Conservation (phyloP, 805 yeast species). For the Pichia scutulata region DNA sequence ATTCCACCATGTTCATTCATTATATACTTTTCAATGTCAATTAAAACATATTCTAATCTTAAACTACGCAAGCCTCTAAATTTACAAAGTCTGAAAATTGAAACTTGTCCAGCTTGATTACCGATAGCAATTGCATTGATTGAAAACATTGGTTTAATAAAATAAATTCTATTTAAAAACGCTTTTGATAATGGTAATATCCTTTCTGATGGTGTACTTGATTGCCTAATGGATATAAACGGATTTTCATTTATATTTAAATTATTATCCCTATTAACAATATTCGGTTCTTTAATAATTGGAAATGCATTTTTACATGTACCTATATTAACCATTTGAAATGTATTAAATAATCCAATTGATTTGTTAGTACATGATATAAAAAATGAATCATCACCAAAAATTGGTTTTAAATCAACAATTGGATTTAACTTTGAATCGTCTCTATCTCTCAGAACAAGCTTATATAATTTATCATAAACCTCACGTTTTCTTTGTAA, state of each 20-base stretch:
- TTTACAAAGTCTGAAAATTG: conserved; percentile 35
- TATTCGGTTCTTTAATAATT: neutral
- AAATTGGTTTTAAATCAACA: neutral
- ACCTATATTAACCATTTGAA: neutral
- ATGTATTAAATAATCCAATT: conserved; percentile 3
- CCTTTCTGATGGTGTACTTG: too few species aligned
- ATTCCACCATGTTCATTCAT: conserved; percentile 16
- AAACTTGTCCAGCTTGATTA: conserved; percentile 37
- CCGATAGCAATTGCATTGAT: conserved; percentile 34
- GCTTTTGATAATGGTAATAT: neutral
- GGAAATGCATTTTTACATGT: conserved; percentile 5
- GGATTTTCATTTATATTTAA: neutral
- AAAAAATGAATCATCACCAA: neutral
- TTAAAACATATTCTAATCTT: conserved; percentile 39
- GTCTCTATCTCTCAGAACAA: conserved; percentile 15
- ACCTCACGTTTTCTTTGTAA: conserved; percentile 23
- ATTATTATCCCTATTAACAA: neutral
- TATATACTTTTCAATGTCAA: conserved; percentile 16
- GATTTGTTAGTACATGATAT: neutral
- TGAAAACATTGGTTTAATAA: conserved; percentile 30
- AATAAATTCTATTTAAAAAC: conserved; percentile 24
- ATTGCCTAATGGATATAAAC: neutral
- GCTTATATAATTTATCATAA: conserved; percentile 24
- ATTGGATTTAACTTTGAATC: neutral
- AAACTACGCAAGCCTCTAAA: conserved; percentile 35